Percentiles rank a stretch among this genome's conserved stretches.
phyloP scores from a whole-genome alignment of 192 early-diverging fungal species.

The Mortierella hygrophila region DNA sequence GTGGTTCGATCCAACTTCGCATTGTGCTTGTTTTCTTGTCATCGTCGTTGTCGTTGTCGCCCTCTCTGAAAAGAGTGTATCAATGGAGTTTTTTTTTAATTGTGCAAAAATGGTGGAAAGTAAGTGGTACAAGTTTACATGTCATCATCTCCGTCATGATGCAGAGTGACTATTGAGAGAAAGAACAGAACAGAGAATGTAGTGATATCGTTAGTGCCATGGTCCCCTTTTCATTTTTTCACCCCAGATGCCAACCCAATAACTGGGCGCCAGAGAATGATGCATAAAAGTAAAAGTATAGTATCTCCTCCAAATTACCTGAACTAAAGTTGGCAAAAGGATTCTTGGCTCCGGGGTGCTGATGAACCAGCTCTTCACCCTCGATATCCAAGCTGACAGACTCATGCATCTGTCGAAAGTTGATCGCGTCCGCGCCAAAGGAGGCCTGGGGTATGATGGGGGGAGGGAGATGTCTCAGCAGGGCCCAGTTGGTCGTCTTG shows the following conservation, averaged over 20 bases:
- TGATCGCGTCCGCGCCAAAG: conserved; percentile 75
- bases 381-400: conserved; percentile 78
- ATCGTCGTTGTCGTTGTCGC: no score
- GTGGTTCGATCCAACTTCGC: no score
- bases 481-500: conserved; percentile 92
- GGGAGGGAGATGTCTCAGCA: conserved; percentile 87
- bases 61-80: neutral
- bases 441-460: conserved; percentile 83
- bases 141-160: conserved; percentile 70
- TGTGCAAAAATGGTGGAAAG: neutral
- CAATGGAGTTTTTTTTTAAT: conserved; percentile 9
- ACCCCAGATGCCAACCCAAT: neutral
- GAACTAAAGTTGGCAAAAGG: conserved; percentile 75
- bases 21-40: no score
- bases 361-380: conserved; percentile 62
- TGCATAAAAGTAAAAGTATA: neutral
- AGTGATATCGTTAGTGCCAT: neutral
- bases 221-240: neutral
- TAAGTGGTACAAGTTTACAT: conserved; percentile 25
- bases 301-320: conserved; percentile 44
- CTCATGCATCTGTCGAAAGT: conserved; percentile 78
- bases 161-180: conserved; percentile 63
- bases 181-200: neutral
- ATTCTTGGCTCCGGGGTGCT: conserved; percentile 58
- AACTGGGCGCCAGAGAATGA: neutral